phyloP scores from a whole-genome alignment of 2,329 filamentous ascomycete species.

The Claviceps quebecensis region DNA sequence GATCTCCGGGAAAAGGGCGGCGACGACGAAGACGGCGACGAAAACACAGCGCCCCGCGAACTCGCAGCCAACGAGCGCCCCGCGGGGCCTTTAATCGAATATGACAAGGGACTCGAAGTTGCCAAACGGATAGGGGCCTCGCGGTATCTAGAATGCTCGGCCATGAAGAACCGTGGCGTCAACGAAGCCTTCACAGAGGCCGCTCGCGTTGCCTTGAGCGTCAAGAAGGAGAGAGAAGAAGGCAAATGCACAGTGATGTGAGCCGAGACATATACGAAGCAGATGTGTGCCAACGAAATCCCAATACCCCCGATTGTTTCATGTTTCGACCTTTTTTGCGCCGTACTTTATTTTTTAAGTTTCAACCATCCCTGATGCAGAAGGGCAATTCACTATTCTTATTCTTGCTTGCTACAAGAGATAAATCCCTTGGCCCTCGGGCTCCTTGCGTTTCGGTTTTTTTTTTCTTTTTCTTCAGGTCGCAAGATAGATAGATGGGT shows the following conservation, averaged over 20 bases:
- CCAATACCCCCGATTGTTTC: conserved; percentile 1
- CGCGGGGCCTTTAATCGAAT: conserved; percentile 67
- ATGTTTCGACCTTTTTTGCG: neutral
- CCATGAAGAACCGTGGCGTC: conserved; percentile 94
- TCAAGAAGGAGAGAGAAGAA: conserved; percentile 51
- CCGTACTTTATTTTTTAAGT: neutral
- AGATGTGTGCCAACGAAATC: conserved; percentile 1
- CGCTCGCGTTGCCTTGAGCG: conserved; percentile 75
- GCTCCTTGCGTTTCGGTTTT: too few species aligned
- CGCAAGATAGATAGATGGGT: neutral
- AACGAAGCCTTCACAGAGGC: conserved; percentile 98
- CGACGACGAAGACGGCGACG: conserved; percentile 58
- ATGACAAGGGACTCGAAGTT: conserved; percentile 82
- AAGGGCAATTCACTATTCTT: too few species aligned
- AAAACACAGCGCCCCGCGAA: conserved; percentile 16
- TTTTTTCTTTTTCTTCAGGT: too few species aligned
- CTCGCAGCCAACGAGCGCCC: conserved; percentile 27
- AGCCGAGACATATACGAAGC: conserved; percentile 5
- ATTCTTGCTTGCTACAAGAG: too few species aligned
- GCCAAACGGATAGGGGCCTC: conserved; percentile 84
- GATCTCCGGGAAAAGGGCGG: conserved; percentile 70
- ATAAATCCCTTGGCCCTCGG: too few species aligned
- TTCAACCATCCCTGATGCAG: too few species aligned
- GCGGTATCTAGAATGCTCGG: conserved; percentile 94
- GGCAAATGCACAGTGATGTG: conserved; percentile 49